phyloP scores from a whole-genome alignment of 768 basidiomycete species.

The Mycena chlorophos region DNA sequence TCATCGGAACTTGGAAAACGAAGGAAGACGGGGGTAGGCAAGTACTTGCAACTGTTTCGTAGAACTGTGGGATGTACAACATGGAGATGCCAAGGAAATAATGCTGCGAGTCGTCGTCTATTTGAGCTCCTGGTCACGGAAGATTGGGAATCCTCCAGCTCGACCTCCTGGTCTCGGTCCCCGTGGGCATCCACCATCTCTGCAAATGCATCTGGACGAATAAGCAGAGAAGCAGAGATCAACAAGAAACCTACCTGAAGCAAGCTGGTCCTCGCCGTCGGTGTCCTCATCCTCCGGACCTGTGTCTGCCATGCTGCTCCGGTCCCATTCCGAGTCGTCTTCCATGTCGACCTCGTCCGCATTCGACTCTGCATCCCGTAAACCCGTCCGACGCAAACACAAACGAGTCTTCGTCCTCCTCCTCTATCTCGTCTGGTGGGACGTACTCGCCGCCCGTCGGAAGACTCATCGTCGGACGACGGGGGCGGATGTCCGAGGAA shows the following conservation, averaged over 20 bases:
- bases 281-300: not conserved
- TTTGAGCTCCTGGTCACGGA: slow-evolving; percentile 23
- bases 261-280: slow-evolving; percentile 24
- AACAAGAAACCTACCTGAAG: slow-evolving; percentile 17
- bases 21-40: slow-evolving; percentile 43
- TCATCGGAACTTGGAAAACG: slow-evolving; percentile 60
- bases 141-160: slow-evolving; percentile 2
- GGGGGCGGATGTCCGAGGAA: slow-evolving; percentile 56
- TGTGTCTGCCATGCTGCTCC: slow-evolving; percentile 20
- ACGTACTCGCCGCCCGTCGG: slow-evolving; percentile 69
- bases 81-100: not conserved
- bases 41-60: slow-evolving; percentile 30
- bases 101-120: not conserved
- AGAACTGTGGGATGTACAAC: slow-evolving; percentile 9
- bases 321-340: slow-evolving; percentile 23
- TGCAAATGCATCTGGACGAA: not conserved
- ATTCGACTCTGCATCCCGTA: no score
- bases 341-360: no score
- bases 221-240: not conserved
- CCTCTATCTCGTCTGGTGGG: slow-evolving; percentile 52
- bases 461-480: slow-evolving; percentile 63
- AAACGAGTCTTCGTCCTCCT: slow-evolving; percentile 46
- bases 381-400: slow-evolving; percentile 31
- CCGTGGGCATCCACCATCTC: slow-evolving; percentile 4
- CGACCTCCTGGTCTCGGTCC: slow-evolving; percentile 18